Conservation (phyloP, 192 early-diverging fungal species). For the Coemansia sp. region DNA sequence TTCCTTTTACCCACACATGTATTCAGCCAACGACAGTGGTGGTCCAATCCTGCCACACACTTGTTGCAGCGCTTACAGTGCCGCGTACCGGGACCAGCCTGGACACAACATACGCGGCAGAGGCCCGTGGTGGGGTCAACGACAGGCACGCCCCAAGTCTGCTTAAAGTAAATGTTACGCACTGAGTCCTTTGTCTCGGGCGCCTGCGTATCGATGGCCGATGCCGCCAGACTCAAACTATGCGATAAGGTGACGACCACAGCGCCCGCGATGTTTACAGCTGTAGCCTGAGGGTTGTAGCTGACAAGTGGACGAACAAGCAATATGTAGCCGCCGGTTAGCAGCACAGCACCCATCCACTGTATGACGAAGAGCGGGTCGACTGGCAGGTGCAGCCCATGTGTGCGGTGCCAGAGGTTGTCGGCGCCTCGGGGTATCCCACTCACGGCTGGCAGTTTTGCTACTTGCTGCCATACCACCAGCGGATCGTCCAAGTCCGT, state of each 20-base stretch:
- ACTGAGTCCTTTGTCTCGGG: conserved; percentile 5
- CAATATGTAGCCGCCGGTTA: conserved; percentile 26
- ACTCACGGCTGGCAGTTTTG: conserved; percentile 14
- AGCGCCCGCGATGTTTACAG: background rate
- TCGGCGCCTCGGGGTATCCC: conserved; percentile 26
- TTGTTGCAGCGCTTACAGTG: conserved; percentile 60
- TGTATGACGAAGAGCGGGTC: conserved; percentile 39
- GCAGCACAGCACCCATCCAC: conserved; percentile 23
- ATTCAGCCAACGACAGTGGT: conserved; percentile 44
- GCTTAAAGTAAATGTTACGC: conserved; percentile 33
- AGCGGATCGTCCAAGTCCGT: conserved; percentile 21
- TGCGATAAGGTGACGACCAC: background rate
- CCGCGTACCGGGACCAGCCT: conserved; percentile 19
- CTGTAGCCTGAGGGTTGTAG: background rate
- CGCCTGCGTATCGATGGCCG: conserved; percentile 23
- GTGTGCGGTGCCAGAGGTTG: conserved; percentile 36
- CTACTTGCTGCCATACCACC: conserved; percentile 28
- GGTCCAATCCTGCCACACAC: conserved; percentile 39
- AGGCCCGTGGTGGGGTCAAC: conserved; percentile 29
- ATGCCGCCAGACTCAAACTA: conserved; percentile 24
- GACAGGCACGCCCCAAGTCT: conserved; percentile 33
- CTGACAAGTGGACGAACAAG: conserved; percentile 21
- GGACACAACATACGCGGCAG: conserved; percentile 47
- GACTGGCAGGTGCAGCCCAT: conserved; percentile 34
- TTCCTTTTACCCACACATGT: conserved; percentile 35